Base-by-base conservation (phyloP, 169 alveolate genomes). In the Eimeria necatrix region DNA sequence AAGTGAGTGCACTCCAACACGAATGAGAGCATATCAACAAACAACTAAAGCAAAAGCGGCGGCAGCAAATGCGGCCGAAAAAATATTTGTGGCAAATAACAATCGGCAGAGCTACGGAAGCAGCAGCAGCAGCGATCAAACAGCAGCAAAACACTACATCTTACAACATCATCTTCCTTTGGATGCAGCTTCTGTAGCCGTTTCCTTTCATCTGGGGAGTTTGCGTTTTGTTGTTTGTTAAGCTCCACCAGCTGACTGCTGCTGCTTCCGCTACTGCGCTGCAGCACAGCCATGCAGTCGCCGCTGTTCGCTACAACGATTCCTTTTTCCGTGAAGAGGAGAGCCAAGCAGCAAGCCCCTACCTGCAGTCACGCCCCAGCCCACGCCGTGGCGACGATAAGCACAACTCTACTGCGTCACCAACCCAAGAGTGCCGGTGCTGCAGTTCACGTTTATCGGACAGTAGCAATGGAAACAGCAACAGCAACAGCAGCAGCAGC, bases 161-260 rank as follows among this genome's bases (percentile, higher is more conserved):
- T 10, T 46, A 97, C 96, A 24, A 96, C 83, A 52, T 97, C 97
- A 0, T 92, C 93, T 83, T 97, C 98, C 32, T 94, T 76, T 10
- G 97, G 97, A 86, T 97, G 98, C 59, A 93, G 94, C n/a, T 92
- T 71, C 49, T 80, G 41, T 56, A 97, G 94, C 48, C 95, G 94
- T 78, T 78, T 89, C 73, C 95, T 94, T 93, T 97, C 98, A 2
- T 56, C 76, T 16, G 95, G 83, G 46, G 90, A 83, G 78, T 94
- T 85, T 18, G 97, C 97, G 60, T 95, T 96, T 41, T 93, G 97
- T 22, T 94, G 95, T 74, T 51, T 81, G 60, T 95, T 96, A 64
- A 96, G 90, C 68, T 94, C 78, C 53, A 85, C 56, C 78, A 68
- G 64, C 24, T 89, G 89, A 1, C 53, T 18, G 20, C 91, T 94